Evolutionary conservation across 495 filamentous ascomycete genomes (phyloP).

Genomic region (Penicillium ochrochloron): DNA sequence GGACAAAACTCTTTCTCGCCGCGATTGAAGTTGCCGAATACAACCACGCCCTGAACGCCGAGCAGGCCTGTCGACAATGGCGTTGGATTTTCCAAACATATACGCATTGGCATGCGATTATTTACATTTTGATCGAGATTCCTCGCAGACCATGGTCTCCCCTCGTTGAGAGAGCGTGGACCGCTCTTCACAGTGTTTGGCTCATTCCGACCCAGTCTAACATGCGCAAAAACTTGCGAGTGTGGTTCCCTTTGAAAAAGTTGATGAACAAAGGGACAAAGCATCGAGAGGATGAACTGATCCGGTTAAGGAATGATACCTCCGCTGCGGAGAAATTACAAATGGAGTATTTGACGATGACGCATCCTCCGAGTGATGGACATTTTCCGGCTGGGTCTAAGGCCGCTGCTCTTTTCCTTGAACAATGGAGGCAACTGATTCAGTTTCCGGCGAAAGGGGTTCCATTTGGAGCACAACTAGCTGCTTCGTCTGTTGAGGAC

Average conservation of each 20-base stretch:
- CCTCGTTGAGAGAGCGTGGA: slow-evolving; percentile 59
- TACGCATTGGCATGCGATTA: slow-evolving; percentile 65
- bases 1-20: slow-evolving; percentile 44
- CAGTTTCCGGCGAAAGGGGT: not conserved
- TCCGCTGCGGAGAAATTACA: slow-evolving; percentile 35
- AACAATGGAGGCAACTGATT: slow-evolving; percentile 46
- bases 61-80: slow-evolving; percentile 55
- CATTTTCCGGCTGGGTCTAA: slow-evolving; percentile 30
- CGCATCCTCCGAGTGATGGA: slow-evolving; percentile 39
- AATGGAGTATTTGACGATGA: slow-evolving; percentile 33
- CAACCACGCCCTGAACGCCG: slow-evolving; percentile 56
- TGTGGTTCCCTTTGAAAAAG: slow-evolving; percentile 60
- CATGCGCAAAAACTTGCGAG: slow-evolving; percentile 44
- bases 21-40: slow-evolving; percentile 60
- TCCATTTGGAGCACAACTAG: not conserved
- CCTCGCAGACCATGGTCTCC: slow-evolving; percentile 54
- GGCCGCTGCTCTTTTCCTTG: slow-evolving; percentile 34
- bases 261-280: slow-evolving; percentile 54
- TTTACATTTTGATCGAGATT: slow-evolving; percentile 57
- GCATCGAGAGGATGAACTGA: slow-evolving; percentile 49
- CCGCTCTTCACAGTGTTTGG: slow-evolving; percentile 54
- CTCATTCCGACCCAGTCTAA: slow-evolving; percentile 43
- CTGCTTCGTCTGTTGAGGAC: not conserved
- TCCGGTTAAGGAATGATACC: slow-evolving; percentile 39
- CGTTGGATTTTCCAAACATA: slow-evolving; percentile 64